These are phyloP conservation scores for Boletus barrowsii DNA, from an alignment of 768 basidiomycete species.

Conservation along the genomic window DNA sequence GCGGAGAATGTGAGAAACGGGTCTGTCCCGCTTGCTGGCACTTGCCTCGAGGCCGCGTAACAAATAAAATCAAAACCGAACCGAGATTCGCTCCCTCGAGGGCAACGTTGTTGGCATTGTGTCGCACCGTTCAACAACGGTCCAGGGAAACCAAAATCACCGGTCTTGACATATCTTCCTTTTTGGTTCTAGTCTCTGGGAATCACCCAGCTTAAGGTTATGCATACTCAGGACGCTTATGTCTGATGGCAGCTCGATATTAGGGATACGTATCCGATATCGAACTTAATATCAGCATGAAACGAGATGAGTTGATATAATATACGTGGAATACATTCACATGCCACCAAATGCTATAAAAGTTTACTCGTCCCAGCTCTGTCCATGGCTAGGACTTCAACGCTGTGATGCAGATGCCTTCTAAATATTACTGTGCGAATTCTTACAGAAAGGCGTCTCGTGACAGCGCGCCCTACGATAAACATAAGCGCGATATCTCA, in stretches of 20 bases:
- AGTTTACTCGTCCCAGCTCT: not conserved
- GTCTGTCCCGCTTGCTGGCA: not conserved
- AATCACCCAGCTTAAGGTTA: conserved; percentile 15
- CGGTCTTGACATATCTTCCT: conserved; percentile 7
- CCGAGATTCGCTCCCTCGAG: too few species aligned
- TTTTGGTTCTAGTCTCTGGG: conserved; percentile 14
- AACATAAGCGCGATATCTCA: conserved; percentile 25
- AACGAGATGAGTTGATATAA: conserved; percentile 20
- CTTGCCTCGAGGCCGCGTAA: conserved; percentile 30
- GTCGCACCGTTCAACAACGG: not conserved
- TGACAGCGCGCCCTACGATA: conserved; percentile 43
- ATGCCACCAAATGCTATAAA: not conserved
- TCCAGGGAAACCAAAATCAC: not conserved
- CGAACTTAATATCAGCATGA: conserved; percentile 17
- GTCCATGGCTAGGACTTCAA: not conserved
- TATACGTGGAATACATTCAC: conserved; percentile 28
- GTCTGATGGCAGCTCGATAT: conserved; percentile 23
- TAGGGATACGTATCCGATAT: conserved; percentile 18
- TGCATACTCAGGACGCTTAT: conserved; percentile 10
- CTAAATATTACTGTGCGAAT: conserved; percentile 18
- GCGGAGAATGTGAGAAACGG: conserved; percentile 14
- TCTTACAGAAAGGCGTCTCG: conserved; percentile 53
- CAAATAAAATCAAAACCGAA: conserved; percentile 2
- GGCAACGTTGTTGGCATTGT: too few species aligned
- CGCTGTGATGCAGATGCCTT: not conserved